phyloP scores from a whole-genome alignment of 1,139 yeast genomes.

The Yarrowia galli region DNA sequence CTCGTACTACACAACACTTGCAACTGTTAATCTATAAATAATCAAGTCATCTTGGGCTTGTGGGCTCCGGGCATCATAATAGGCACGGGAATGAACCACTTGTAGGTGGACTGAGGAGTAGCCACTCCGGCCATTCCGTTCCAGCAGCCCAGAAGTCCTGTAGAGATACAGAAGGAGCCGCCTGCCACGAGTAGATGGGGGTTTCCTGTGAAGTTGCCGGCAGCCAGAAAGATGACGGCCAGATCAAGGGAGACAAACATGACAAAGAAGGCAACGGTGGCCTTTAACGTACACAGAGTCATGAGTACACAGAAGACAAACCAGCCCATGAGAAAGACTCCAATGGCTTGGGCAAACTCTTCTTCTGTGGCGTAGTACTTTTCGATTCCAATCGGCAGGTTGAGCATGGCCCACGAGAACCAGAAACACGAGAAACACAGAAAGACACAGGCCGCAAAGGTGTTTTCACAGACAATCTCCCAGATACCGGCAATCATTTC shows the following conservation, averaged over 20 bases:
- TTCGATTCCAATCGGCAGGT: constrained; percentile 73
- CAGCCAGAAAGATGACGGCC: constrained; percentile 72
- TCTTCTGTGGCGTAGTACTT: constrained; percentile 57
- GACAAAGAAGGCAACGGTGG: constrained; percentile 77
- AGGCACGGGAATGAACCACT: constrained; percentile 27
- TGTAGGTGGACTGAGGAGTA: constrained; percentile 44
- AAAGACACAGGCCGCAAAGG: constrained; percentile 88
- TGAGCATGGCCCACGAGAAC: constrained; percentile 75
- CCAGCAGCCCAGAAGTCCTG: constrained; percentile 83
- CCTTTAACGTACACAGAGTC: constrained; percentile 70
- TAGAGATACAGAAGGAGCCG: constrained; percentile 76
- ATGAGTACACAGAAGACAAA: constrained; percentile 75
- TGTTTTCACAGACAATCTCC: constrained; percentile 71
- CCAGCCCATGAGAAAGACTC: constrained; percentile 82
- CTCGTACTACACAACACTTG: background rate
- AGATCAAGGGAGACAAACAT: constrained; percentile 70
- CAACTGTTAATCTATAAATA: background rate
- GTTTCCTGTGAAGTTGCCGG: constrained; percentile 58
- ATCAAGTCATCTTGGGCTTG: constrained; percentile 1
- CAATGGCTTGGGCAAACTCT: constrained; percentile 65
- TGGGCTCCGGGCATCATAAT: constrained; percentile 38
- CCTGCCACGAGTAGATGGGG: constrained; percentile 64
- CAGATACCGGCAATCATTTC: constrained; percentile 80
- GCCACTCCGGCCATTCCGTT: constrained; percentile 88
- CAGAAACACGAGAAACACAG: constrained; percentile 87